Conservation (phyloP, 1,284 basidiomycete genomes). For the Volvariella surrecta region DNA sequence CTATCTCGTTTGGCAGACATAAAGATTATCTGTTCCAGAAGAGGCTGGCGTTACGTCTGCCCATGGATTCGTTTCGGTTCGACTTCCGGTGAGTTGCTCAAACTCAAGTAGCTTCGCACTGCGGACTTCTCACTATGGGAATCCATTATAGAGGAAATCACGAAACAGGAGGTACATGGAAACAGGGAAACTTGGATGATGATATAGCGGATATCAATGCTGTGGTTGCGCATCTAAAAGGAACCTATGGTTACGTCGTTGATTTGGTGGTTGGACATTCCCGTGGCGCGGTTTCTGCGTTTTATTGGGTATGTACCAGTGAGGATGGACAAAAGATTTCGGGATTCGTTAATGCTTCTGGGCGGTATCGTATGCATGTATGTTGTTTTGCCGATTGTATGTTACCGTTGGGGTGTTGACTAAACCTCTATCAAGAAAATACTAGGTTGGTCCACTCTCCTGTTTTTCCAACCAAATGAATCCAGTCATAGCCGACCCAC, state of each 20-base stretch:
- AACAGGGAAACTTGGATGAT: slow-evolving; percentile 41
- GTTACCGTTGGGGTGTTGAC: background rate
- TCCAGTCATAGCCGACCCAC: background rate
- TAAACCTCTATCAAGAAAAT: background rate
- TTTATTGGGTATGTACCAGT: slow-evolving; percentile 58
- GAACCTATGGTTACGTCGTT: slow-evolving; percentile 52
- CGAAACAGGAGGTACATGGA: slow-evolving; percentile 64
- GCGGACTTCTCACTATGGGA: background rate
- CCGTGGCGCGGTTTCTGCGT: slow-evolving; percentile 55
- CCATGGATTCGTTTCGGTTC: slow-evolving; percentile 75
- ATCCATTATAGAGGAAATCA: slow-evolving; percentile 53
- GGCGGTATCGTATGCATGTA: slow-evolving; percentile 68
- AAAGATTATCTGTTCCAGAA: slow-evolving; percentile 81
- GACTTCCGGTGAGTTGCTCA: slow-evolving; percentile 66
- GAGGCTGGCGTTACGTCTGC: slow-evolving; percentile 56
- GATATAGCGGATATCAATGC: slow-evolving; percentile 57
- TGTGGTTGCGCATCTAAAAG: slow-evolving; percentile 54
- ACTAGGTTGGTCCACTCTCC: no score
- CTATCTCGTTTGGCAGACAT: slow-evolving; percentile 38
- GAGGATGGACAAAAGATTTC: slow-evolving; percentile 44
- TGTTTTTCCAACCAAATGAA: no score
- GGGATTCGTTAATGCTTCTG: slow-evolving; percentile 62
- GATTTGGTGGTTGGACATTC: slow-evolving; percentile 69
- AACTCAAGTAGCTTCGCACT: background rate
- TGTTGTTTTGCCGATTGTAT: slow-evolving; percentile 16